Conservation (phyloP, 1,139 yeast genomes). For the Torulaspora globosa region DNA sequence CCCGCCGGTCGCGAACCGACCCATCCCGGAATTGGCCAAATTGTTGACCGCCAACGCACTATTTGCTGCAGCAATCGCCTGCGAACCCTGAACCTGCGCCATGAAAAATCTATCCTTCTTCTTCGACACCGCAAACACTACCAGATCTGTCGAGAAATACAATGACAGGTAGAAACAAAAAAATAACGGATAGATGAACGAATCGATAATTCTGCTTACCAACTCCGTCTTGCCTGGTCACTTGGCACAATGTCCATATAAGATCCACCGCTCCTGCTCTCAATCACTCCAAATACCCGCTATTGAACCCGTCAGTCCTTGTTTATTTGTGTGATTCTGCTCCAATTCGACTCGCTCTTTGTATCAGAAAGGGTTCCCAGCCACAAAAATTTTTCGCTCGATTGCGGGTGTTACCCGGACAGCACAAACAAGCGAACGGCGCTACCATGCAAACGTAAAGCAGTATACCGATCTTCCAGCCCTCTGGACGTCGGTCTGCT, state of each 20-base stretch:
- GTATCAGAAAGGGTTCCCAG: neutral
- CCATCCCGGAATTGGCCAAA: slow-evolving; percentile 14
- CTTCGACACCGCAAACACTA: slow-evolving; percentile 1
- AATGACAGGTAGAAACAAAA: slow-evolving; percentile 4
- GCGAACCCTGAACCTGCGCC: slow-evolving; percentile 12
- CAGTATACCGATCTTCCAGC: no score
- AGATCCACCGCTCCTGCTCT: neutral
- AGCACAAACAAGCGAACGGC: neutral
- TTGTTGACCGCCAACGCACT: slow-evolving; percentile 16
- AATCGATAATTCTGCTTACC: slow-evolving; percentile 1
- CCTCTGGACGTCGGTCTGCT: no score
- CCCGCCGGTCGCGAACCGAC: slow-evolving; percentile 17
- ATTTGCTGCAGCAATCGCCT: slow-evolving; percentile 14
- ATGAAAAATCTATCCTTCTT: neutral
- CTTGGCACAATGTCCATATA: neutral
- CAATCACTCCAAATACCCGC: neutral
- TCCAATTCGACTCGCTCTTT: neutral
- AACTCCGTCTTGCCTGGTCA: slow-evolving; percentile 1
- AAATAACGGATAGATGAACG: slow-evolving; percentile 4
- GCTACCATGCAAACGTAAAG: neutral
- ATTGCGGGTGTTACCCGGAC: neutral
- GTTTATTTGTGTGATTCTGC: neutral
- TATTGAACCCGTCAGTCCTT: neutral
- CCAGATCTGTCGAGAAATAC: slow-evolving; percentile 3
- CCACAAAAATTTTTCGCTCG: neutral